Evolutionary conservation across 2,329 filamentous ascomycete genomes (phyloP).

Genomic region (Alternaria sp.): DNA sequence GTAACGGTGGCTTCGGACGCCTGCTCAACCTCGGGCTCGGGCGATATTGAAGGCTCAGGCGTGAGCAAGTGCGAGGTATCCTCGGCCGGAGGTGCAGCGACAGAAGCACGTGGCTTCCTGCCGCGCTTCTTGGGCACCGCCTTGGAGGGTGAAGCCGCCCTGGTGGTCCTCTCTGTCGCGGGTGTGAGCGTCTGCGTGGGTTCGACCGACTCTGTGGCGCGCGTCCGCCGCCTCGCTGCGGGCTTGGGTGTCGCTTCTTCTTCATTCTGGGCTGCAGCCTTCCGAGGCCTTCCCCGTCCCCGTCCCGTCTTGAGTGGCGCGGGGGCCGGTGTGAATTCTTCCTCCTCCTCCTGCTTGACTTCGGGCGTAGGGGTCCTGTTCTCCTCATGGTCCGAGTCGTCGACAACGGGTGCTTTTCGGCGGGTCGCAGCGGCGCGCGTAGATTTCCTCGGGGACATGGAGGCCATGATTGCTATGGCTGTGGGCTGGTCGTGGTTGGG

Average conservation of each 20-base stretch:
- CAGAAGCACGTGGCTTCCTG: conserved; percentile 51
- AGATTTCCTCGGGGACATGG: conserved; percentile 58
- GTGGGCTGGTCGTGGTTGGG: conserved; percentile 18
- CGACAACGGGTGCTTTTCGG: conserved; percentile 72
- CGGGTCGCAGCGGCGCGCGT: conserved; percentile 68
- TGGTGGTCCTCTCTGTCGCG: conserved; percentile 59
- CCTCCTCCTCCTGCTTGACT: conserved; percentile 70
- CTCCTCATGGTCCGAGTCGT: conserved; percentile 78
- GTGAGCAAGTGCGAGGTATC: conserved; percentile 52
- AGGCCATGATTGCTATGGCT: conserved; percentile 44
- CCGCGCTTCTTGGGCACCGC: conserved; percentile 65
- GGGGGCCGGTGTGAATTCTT: conserved; percentile 81
- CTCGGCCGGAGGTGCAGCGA: conserved; percentile 47
- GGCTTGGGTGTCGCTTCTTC: conserved; percentile 54
- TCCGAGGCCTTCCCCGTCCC: conserved; percentile 63
- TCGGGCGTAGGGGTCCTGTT: conserved; percentile 61
- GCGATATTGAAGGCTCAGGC: conserved; percentile 62
- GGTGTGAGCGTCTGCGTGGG: conserved; percentile 67
- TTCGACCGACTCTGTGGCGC: conserved; percentile 58
- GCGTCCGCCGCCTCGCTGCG: conserved; percentile 55
- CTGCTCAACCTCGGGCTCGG: conserved; percentile 59
- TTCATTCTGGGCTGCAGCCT: conserved; percentile 37
- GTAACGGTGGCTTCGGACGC: conserved; percentile 28
- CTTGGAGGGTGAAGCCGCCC: conserved; percentile 22
- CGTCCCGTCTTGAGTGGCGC: conserved; percentile 65